Base-by-base conservation (phyloP, 129 eudicot species). In the Scalesia atractyloides region DNA sequence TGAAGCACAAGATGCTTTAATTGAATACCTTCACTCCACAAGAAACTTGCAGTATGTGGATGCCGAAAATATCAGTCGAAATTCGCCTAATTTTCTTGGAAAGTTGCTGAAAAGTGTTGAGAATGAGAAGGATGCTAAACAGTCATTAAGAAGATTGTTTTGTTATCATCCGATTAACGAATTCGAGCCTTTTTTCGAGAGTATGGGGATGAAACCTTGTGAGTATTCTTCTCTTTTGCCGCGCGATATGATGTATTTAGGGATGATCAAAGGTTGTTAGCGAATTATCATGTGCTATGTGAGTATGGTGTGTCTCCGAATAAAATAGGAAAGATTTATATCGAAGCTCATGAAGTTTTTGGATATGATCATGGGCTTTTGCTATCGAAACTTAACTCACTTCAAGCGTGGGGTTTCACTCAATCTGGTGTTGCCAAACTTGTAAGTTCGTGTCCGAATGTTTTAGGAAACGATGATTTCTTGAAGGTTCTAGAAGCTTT, bases 141-240 rank as follows among this genome's bases (percentile, higher is more conserved):
- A 77, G 9, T 80, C 88, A 7, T 14, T 89, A 10, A 44, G 85
- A 16, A 74, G 96, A 68, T 85, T 89, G 78, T 77, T 92, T 69
- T 61, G 92, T 43, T 92, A 87, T 76, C 85, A 89, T 73, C 98
- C 96, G 16, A 77, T 92, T 51, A 89, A 92, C 60, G 98, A 92
- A 47, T 92, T 83, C 43, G 98, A 92, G 81, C 96, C 96, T 0
- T 89, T 92, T 78, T 89, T 89, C 56, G 98, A 92, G 82, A 89
- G 96, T 70, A 80, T 92, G 50, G 98, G 98, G 5, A 84, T 92
- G 77, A 78, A 72, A 15, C 90, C 84, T 63, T 49, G 68, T 34
- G 90, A 85, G 70, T 89, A 85, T 48, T 41, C 76, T 12, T 51
- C 79, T 6, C 68, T 83, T 67, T 85, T 92, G 68, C 92, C 96